Conservation (phyloP, 306 rosid species). For the Styphnolobium japonicum region DNA sequence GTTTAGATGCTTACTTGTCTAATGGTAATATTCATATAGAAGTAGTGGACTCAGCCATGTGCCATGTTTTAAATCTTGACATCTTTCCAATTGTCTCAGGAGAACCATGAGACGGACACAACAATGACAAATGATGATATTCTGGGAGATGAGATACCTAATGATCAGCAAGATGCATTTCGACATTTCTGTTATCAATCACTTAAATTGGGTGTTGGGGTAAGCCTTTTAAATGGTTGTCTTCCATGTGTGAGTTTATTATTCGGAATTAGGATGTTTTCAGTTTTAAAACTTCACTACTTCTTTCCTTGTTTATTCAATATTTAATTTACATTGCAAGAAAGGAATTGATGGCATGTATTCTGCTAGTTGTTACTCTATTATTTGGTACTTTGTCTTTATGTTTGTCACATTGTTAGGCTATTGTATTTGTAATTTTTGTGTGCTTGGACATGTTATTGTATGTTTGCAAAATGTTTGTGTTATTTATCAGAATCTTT, state of each 20-base stretch:
- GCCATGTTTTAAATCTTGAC: not conserved
- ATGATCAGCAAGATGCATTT: conserved; percentile 85
- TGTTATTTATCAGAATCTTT: not conserved
- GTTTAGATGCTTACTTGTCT: not conserved
- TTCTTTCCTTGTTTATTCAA: not conserved
- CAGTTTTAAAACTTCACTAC: not conserved
- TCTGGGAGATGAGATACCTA: conserved; percentile 96
- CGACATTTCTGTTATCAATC: conserved; percentile 90
- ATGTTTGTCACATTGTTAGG: not conserved
- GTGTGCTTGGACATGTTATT: not conserved
- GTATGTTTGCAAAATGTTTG: conserved; percentile 14
- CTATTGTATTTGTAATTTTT: not conserved
- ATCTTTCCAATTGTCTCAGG: conserved; percentile 44
- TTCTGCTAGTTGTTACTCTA: not conserved
- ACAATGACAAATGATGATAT: conserved; percentile 92
- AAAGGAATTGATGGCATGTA: conserved; percentile 1
- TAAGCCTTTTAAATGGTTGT: conserved; percentile 37
- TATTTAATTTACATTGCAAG: not conserved
- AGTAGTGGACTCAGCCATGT: not conserved
- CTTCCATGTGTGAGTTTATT: not conserved
- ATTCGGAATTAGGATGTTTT: not conserved
- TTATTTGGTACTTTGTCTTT: not conserved
- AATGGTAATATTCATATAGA: not conserved
- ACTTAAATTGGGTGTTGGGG: conserved; percentile 80
- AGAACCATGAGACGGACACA: conserved; percentile 51